Conservation (phyloP, 1,284 basidiomycete species). For the Laetiporus sulphureus region DNA sequence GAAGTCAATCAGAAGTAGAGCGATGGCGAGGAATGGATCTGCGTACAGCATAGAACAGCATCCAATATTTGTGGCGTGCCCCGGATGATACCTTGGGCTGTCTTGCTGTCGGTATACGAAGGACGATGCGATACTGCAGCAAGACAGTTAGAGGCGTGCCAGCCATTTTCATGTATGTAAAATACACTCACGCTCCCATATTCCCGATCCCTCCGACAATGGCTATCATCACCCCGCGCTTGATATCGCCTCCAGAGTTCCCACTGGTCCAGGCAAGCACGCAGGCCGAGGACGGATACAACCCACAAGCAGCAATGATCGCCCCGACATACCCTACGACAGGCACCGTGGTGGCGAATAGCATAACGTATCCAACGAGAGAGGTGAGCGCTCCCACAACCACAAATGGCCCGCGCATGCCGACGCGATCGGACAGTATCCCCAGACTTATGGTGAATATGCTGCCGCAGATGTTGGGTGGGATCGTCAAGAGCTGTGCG, state of each 20-base stretch:
- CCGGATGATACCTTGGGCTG: conserved; percentile 3
- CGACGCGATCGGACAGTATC: conserved; percentile 9
- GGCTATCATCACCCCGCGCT: conserved; percentile 57
- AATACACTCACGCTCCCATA: conserved; percentile 34
- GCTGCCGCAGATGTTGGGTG: conserved; percentile 13
- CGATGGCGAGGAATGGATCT: neutral
- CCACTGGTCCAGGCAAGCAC: conserved; percentile 59
- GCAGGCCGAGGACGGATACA: conserved; percentile 56
- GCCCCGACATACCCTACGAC: conserved; percentile 56
- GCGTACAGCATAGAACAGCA: neutral
- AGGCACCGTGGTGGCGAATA: conserved; percentile 41
- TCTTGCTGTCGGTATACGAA: conserved; percentile 2
- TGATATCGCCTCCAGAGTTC: conserved; percentile 64
- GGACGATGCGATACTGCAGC: neutral
- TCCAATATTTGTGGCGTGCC: conserved; percentile 1
- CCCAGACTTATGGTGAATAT: conserved; percentile 9
- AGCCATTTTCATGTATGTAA: neutral
- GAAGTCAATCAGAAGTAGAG: neutral
- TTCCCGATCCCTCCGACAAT: conserved; percentile 65
- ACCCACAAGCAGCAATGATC: conserved; percentile 50
- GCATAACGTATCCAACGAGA: conserved; percentile 57
- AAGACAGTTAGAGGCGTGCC: neutral
- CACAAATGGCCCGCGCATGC: conserved; percentile 45
- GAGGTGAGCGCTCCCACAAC: conserved; percentile 43
- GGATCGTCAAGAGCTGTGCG: conserved; percentile 21